A percentile compares a stretch with the other conserved stretches of the same genome.
Conservation (phyloP, 2,329 filamentous ascomycete genomes). For the Magnaporthiopsis incrustans region DNA sequence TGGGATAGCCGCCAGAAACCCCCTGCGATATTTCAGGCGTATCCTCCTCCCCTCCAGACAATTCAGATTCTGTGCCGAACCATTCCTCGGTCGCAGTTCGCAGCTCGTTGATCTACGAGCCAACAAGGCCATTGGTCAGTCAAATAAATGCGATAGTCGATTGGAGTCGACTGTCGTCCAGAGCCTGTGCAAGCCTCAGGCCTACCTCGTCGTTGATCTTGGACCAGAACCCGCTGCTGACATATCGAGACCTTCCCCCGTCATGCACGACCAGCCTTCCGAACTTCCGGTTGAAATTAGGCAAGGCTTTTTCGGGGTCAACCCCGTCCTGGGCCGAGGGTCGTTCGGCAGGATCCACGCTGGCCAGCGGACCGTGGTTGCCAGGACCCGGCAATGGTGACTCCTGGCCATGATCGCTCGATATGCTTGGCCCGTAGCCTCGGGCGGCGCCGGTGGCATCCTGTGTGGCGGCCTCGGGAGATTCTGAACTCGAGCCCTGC, state of each 20-base stretch:
- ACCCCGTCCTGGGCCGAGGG: constrained; percentile 5
- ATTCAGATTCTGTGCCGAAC: constrained; percentile 47
- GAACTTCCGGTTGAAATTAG: constrained; percentile 44
- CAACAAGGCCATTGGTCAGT: constrained; percentile 12
- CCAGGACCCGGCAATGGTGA: neutral
- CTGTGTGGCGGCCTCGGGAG: constrained; percentile 26
- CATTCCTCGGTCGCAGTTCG: constrained; percentile 41
- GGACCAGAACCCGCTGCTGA: constrained; percentile 71
- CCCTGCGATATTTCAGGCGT: constrained; percentile 36
- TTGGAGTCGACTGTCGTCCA: neutral
- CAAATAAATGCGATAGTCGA: neutral
- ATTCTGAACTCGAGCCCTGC: constrained; percentile 26
- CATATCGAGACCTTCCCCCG: constrained; percentile 59
- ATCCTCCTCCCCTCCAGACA: constrained; percentile 48
- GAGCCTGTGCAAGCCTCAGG: constrained; percentile 9
- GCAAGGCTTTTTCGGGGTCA: constrained; percentile 13
- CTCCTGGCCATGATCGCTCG: neutral
- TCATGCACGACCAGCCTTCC: constrained; percentile 65
- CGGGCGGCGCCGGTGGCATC: constrained; percentile 11
- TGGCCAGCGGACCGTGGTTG: constrained; percentile 13
- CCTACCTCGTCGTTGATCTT: constrained; percentile 65
- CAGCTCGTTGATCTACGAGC: constrained; percentile 32
- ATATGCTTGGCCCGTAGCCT: neutral
- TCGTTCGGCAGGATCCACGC: constrained; percentile 13
- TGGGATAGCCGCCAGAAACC: constrained; percentile 32